These are phyloP conservation scores for Chrysoporthe austroafricana DNA, from an alignment of 2,329 filamentous ascomycete species.

Conservation along the genomic window DNA sequence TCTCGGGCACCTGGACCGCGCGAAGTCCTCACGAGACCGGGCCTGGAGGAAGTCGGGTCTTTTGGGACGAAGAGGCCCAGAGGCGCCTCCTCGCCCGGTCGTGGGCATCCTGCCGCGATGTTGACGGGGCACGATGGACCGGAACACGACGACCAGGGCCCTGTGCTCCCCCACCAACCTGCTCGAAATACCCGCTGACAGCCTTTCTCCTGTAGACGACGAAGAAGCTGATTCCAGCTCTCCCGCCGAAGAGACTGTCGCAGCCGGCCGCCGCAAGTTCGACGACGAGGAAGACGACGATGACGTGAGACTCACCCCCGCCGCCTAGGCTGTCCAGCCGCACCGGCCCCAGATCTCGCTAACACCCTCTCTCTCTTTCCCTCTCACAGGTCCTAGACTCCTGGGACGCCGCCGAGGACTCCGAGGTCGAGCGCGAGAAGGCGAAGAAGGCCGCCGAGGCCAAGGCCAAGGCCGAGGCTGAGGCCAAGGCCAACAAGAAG, in stretches of 20 bases:
- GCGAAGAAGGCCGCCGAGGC: slow-evolving; percentile 82
- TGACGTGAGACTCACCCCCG: slow-evolving; percentile 63
- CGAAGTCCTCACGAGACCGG: not conserved
- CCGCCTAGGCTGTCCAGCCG: slow-evolving; percentile 13
- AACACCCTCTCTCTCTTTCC: slow-evolving; percentile 9
- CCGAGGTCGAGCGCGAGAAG: slow-evolving; percentile 95
- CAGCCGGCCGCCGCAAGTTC: slow-evolving; percentile 66
- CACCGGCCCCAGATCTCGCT: slow-evolving; percentile 11
- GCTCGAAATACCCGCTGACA: slow-evolving; percentile 30
- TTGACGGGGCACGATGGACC: not conserved
- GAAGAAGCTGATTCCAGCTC: slow-evolving; percentile 43
- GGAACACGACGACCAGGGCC: not conserved
- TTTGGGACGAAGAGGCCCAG: not conserved
- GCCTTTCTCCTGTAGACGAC: slow-evolving; percentile 37
- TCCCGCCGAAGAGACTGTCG: slow-evolving; percentile 39
- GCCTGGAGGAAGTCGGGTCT: not conserved
- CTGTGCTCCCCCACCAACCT: not conserved
- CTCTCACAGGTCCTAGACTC: slow-evolving; percentile 79
- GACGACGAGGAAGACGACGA: slow-evolving; percentile 88
- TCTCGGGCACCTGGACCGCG: not conserved
- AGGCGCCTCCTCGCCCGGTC: not conserved
- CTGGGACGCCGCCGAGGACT: slow-evolving; percentile 97
- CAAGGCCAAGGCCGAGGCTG: slow-evolving; percentile 87
- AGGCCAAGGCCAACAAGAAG: slow-evolving; percentile 90
- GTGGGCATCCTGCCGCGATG: not conserved